Base-by-base conservation (phyloP, 805 yeast genomes). In the Metschnikowia gruessii region DNA sequence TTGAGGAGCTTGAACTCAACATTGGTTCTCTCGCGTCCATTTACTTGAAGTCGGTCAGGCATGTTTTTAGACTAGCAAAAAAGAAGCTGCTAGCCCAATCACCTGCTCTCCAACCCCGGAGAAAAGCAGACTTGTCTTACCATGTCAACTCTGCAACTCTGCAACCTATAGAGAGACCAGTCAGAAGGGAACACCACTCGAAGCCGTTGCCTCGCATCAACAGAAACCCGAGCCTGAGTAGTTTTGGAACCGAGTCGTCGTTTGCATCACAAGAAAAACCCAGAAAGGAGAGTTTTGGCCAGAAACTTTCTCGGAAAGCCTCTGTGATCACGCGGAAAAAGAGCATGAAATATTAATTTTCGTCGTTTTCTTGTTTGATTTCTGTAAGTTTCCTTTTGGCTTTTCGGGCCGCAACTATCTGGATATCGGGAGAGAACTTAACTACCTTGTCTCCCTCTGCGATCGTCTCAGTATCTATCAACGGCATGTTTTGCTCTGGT, bases 21-120 rank as follows among this genome's bases (percentile, higher is more conserved):
- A 82, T 91, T 29, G 97, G 97, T 1, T 72, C 90, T 0, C 67
- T 92, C 43, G 91, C 95, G 0, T 83, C 95, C 0, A 80, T 91
- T 12, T 92, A 90, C 59, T 68, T 91, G 56, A 86, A 89, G 55
- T 95, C 96, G 0, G 84, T 87, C 8, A 76, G 77, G n/a, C 86
- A 80, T 56, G 89, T 90, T 2, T 90, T 90, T 71, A 70, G 95
- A 35, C 62, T 77, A 29, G 74, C 86, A 2, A 83, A 77, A 51
- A 65, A 75, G 1, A 82, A 72, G 50, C 52, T 54, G 17, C 64
- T 87, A 32, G 70, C 79, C 0, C 53, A 60, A 7, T 81, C 86
- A 18, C 74, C 76, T 3, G 72, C 74, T 8, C 58, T 72, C 18
- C 72, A 68, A 48, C 53, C 50, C 19, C 54, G 65, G 41, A 42